A percentile compares a stretch with the other conserved stretches of the same genome.
phyloP scores from a whole-genome alignment of 805 yeast genomes.

The Clavispora fructus region DNA sequence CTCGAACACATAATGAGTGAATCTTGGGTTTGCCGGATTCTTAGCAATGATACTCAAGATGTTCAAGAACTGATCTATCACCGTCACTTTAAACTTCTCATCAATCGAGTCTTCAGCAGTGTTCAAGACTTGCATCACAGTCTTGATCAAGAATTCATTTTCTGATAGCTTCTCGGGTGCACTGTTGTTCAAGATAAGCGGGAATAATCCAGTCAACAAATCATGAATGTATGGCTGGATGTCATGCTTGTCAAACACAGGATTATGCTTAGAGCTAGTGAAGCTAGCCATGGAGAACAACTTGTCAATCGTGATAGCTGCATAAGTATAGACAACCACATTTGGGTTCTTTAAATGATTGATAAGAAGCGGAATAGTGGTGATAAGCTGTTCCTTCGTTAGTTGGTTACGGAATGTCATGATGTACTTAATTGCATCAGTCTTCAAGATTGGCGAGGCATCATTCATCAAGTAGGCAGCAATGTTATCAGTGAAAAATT shows the following conservation, averaged over 20 bases:
- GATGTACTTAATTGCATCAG: constrained; percentile 90
- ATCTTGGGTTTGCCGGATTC: constrained; percentile 94
- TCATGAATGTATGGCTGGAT: constrained; percentile 56
- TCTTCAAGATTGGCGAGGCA: constrained; percentile 73
- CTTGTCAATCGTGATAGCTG: constrained; percentile 89
- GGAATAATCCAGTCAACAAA: constrained; percentile 61
- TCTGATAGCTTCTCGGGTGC: constrained; percentile 89
- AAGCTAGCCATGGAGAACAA: constrained; percentile 70
- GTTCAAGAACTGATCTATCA: constrained; percentile 59
- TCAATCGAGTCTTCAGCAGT: constrained; percentile 65
- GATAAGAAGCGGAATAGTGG: constrained; percentile 74
- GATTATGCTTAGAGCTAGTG: constrained; percentile 42
- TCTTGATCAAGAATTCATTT: constrained; percentile 88
- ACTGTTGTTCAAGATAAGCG: constrained; percentile 48
- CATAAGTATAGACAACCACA: constrained; percentile 85
- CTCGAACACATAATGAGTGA: constrained; percentile 88
- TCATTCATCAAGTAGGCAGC: constrained; percentile 71
- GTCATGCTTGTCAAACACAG: constrained; percentile 70
- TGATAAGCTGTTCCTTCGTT: constrained; percentile 74
- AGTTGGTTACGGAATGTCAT: constrained; percentile 88
- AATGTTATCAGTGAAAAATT: constrained; percentile 74
- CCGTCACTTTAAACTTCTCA: constrained; percentile 36
- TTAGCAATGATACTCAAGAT: constrained; percentile 68
- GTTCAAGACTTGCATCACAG: constrained; percentile 75
- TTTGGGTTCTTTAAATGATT: constrained; percentile 53